phyloP scores from a whole-genome alignment of 2,329 filamentous ascomycete genomes.

The Alternaria postmessia region DNA sequence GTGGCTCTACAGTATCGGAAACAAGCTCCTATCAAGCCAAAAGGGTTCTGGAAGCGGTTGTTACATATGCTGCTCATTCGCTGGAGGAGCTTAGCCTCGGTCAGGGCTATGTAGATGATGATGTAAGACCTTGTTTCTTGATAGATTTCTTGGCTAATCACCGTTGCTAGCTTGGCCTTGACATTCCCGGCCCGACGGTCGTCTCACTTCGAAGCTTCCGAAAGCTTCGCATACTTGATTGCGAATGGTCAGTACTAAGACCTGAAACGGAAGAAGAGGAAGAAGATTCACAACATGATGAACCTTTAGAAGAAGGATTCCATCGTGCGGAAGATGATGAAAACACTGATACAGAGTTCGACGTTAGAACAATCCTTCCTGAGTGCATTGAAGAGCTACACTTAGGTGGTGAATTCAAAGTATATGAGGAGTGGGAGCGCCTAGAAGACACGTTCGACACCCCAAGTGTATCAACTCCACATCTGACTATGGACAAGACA shows the following conservation, averaged over 20 bases:
- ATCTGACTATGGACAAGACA: background rate
- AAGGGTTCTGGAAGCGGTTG: conserved; percentile 14
- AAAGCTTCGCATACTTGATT: background rate
- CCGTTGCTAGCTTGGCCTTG: background rate
- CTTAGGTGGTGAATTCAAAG: background rate
- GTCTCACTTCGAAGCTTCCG: background rate
- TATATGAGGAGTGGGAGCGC: background rate
- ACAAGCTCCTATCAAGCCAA: conserved; percentile 12
- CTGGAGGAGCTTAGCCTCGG: conserved; percentile 13
- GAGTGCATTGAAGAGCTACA: background rate
- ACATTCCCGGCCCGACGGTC: background rate
- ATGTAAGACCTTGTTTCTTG: background rate
- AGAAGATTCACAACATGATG: background rate
- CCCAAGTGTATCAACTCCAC: background rate
- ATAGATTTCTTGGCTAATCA: background rate
- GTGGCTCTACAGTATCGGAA: conserved; percentile 3
- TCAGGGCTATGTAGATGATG: background rate
- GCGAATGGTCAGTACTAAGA: background rate
- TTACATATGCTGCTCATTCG: conserved; percentile 10
- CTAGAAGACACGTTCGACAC: background rate
- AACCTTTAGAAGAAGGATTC: background rate
- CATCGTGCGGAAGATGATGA: background rate
- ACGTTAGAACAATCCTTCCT: background rate
- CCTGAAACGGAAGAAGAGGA: background rate
- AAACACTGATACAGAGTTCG: background rate